Evolutionary conservation across 108 stramenopile genomes (phyloP), one percentile per base, ranked within the genome.

Genomic region (Skeletonema costatum): DNA sequence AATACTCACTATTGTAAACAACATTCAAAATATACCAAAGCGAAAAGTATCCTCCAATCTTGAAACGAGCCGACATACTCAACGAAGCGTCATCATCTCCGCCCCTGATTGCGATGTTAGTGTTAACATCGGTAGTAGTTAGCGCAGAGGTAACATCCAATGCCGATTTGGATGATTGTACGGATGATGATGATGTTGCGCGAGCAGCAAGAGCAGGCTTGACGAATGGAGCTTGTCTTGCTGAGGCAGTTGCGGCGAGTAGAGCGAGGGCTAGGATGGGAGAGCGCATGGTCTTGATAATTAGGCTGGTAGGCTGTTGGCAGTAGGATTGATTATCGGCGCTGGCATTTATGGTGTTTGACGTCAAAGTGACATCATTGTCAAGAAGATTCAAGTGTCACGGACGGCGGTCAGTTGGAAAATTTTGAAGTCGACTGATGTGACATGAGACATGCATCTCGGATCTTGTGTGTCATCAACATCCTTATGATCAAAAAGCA

Each of bases 21-120:
- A 99, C 81, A 77, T 98, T 99, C 67, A 99, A 92, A 31, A 93
- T 90, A 79, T 98, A 99, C 99, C 99, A 99, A 48, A 98, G 76
- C 13, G 73, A 89, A 80, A 99, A 99, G 76, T 95, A 97, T 14
- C 79, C 81, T 42, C 87, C 92, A 67, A 97, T 81, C 71, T 93
- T 86, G 58, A 88, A 74, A 13, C 80, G 70, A 66, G 50, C 36
- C n/a, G 35, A 30, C 12, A 71, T 13, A 12, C 35, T 32, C 30
- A 35, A 64, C 6, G 53, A 56, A 10, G 53, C 16, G 9, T 66
- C 71, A 4, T 32, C 74, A 53, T 71, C 74, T 21, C 66, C 68
- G 35, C 71, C 78, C 8, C 53, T 25, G 7, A 25, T 56, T 21
- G 53, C 53, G 25, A 9, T 56, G 7, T 56, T 56, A 25, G 9